A percentile compares a stretch with the other conserved stretches of the same genome.
Evolutionary conservation across 345 rosid genomes (phyloP).

Genomic region (Kandelia obovata): DNA sequence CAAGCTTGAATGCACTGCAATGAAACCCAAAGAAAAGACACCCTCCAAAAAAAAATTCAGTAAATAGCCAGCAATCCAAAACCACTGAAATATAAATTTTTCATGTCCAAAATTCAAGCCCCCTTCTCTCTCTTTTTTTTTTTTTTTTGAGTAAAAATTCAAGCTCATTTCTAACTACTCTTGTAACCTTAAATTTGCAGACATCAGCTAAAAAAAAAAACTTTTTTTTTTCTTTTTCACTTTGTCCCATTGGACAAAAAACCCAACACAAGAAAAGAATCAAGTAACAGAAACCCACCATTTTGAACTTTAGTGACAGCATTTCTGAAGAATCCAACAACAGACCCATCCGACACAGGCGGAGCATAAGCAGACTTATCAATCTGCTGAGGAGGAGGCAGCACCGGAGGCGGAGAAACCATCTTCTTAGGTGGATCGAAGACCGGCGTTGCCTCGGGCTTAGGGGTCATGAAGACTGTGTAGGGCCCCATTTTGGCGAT

Average conservation of each 20-base stretch:
- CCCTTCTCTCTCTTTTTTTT: no score
- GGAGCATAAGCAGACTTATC: slow-evolving; percentile 39
- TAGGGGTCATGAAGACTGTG: slow-evolving; percentile 94
- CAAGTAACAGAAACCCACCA: slow-evolving; percentile 34
- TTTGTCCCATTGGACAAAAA: no score
- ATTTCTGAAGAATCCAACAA: slow-evolving; percentile 62
- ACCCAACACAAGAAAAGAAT: no score
- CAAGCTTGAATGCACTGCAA: slow-evolving; percentile 86
- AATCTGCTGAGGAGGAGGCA: slow-evolving; percentile 58
- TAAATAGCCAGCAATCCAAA: no score
- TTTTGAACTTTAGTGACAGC: slow-evolving; percentile 73
- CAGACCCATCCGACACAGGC: slow-evolving; percentile 36
- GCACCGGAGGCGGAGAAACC: slow-evolving; percentile 50
- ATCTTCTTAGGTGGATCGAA: slow-evolving; percentile 36
- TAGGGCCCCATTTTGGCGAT: slow-evolving; percentile 98
- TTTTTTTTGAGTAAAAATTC: no score
- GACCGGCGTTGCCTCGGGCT: slow-evolving; percentile 41
- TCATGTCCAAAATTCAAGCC: no score
- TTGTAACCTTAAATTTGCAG: no score
- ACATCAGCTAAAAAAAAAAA: background rate
- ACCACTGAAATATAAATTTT: no score
- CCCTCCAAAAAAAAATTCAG: background rate
- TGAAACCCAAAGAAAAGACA: background rate
- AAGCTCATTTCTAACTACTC: no score
- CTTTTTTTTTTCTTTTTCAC: background rate